A percentile compares a stretch with the other conserved stretches of the same genome.
Evolutionary conservation across 805 yeast species (phyloP).

Genomic region (Kuraishia hungarica): DNA sequence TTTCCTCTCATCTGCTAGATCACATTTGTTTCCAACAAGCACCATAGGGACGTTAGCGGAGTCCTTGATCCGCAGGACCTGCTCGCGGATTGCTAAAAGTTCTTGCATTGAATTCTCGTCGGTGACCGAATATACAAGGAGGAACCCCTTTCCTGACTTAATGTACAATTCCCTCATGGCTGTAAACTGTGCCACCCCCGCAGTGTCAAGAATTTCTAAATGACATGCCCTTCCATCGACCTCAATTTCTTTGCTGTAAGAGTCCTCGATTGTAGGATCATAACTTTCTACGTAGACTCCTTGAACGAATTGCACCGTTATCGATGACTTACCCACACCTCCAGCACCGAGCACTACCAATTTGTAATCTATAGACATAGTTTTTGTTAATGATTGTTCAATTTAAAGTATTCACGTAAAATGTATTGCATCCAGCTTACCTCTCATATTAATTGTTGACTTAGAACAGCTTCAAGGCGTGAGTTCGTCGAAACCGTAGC

Average conservation of each 20-base stretch:
- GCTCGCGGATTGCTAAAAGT: constrained; percentile 70
- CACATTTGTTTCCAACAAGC: constrained; percentile 86
- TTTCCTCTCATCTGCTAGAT: constrained; percentile 66
- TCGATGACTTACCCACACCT: constrained; percentile 93
- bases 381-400: not conserved
- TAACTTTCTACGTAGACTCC: constrained; percentile 85
- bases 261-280: constrained; percentile 96
- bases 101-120: constrained; percentile 66
- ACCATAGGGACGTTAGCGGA: constrained; percentile 77
- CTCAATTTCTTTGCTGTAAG: constrained; percentile 81
- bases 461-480: not conserved
- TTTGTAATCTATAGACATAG: constrained; percentile 57
- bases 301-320: constrained; percentile 88
- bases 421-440: not conserved
- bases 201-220: constrained; percentile 66
- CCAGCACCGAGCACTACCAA: constrained; percentile 93
- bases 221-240: constrained; percentile 84
- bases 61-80: constrained; percentile 78
- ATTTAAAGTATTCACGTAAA: no score
- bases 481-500: not conserved
- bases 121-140: constrained; percentile 50
- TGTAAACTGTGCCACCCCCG: constrained; percentile 79
- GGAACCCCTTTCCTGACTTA: constrained; percentile 75
- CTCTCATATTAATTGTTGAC: not conserved
- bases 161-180: constrained; percentile 90